These are phyloP conservation scores for Blakeslea trispora DNA, from an alignment of 371 early-diverging fungal species.

Conservation along the genomic window DNA sequence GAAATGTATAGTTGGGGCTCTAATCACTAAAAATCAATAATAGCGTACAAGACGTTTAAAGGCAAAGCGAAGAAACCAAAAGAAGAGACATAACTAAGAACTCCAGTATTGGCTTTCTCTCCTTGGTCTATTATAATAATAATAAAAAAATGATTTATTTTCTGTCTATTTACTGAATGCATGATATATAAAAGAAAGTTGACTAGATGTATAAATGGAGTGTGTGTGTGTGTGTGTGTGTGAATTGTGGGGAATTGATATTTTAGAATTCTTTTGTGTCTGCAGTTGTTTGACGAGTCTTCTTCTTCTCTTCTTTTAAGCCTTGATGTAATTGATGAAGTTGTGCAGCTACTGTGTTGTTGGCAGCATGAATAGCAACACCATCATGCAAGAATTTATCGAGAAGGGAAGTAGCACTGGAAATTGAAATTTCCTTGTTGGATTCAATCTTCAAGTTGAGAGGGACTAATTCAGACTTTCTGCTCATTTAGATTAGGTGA, in stretches of 20 bases:
- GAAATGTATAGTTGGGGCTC: not conserved
- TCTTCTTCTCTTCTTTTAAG: constrained; percentile 49
- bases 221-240: not conserved
- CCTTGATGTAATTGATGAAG: constrained; percentile 50
- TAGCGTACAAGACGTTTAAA: constrained; percentile 47
- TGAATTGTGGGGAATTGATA: no score
- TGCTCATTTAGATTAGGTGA: constrained; percentile 22
- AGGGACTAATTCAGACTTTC: constrained; percentile 37
- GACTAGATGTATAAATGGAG: not conserved
- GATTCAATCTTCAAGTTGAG: constrained; percentile 43
- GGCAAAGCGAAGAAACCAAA: constrained; percentile 22
- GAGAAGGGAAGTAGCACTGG: constrained; percentile 34
- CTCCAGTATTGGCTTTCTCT: no score
- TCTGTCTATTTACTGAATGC: not conserved
- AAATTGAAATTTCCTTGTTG: constrained; percentile 30
- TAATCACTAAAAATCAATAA: not conserved
- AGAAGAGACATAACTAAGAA: constrained; percentile 29
- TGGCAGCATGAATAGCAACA: constrained; percentile 54
- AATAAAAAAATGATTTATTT: no score
- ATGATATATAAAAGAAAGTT: constrained; percentile 3
- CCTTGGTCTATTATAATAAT: no score
- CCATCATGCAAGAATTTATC: constrained; percentile 53
- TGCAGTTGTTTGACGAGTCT: constrained; percentile 13
- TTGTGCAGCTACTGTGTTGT: constrained; percentile 53
- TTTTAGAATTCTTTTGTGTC: constrained; percentile 25